phyloP scores from a whole-genome alignment of 345 rosid genomes.

The Geranium rotundifolium region DNA sequence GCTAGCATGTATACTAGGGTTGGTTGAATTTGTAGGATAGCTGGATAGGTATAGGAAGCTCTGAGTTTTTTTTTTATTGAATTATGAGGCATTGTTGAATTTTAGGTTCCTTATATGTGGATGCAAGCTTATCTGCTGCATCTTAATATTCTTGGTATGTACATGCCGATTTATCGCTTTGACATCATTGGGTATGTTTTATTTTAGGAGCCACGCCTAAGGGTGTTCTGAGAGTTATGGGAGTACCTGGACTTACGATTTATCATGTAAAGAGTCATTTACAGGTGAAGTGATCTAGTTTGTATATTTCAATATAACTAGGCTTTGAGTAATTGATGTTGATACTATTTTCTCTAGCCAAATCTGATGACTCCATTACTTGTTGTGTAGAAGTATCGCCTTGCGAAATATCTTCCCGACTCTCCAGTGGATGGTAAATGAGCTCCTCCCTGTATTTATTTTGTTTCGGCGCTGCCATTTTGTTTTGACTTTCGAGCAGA shows the following conservation, averaged over 20 bases:
- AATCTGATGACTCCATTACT: not conserved
- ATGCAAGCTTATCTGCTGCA: too few relatives aligned
- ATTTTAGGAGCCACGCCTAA: slow-evolving; percentile 15
- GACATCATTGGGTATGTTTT: not conserved
- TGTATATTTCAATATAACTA: not conserved
- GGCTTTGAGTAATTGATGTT: not conserved
- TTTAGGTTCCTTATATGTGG: not conserved
- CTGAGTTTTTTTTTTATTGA: not conserved
- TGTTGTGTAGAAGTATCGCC: slow-evolving; percentile 13
- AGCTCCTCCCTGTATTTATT: not conserved
- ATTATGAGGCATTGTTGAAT: not conserved
- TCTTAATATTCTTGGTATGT: not conserved
- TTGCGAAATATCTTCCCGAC: slow-evolving; percentile 15
- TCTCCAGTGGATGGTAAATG: slow-evolving; percentile 14
- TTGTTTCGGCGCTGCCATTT: not conserved
- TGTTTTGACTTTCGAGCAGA: not conserved
- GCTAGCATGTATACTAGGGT: not conserved
- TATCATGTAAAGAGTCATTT: slow-evolving; percentile 24
- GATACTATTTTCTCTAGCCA: not conserved
- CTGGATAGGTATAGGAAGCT: not conserved
- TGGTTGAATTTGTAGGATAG: not conserved
- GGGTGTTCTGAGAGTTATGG: slow-evolving; percentile 15
- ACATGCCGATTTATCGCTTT: not conserved
- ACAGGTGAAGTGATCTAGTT: slow-evolving; percentile 8
- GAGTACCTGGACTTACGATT: slow-evolving; percentile 12